Conservation (phyloP, 345 rosid genomes). For the Arabis alpina region DNA sequence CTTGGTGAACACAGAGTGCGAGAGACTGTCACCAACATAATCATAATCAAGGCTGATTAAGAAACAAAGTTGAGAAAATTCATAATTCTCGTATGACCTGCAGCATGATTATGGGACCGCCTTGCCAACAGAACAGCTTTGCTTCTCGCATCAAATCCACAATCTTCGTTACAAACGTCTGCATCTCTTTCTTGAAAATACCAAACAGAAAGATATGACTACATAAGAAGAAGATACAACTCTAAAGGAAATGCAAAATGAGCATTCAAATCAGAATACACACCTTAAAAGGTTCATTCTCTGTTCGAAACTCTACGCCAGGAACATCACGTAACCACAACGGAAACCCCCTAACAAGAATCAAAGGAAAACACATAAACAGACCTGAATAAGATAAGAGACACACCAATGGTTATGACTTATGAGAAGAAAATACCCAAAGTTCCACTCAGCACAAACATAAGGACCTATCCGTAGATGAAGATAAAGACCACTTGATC, state of each 20-base stretch:
- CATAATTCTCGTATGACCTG: constrained; percentile 59
- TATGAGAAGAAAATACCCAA: constrained; percentile 65
- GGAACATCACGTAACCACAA: constrained; percentile 92
- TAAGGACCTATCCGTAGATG: constrained; percentile 97
- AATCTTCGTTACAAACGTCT: constrained; percentile 83
- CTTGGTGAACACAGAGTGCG: background rate
- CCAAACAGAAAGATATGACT: constrained; percentile 16
- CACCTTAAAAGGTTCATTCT: constrained; percentile 94
- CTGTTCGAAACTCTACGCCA: constrained; percentile 89
- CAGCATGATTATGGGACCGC: constrained; percentile 91
- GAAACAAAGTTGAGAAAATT: constrained; percentile 1
- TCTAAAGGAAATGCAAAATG: background rate
- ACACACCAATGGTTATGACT: background rate
- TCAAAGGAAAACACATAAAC: constrained; percentile 8
- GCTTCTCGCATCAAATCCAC: constrained; percentile 86
- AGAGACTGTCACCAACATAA: constrained; percentile 23
- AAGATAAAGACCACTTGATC: constrained; percentile 80
- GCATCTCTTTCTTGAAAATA: constrained; percentile 79
- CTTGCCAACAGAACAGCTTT: constrained; percentile 91
- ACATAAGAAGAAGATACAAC: background rate
- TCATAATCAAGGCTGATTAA: constrained; percentile 6
- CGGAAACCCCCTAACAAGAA: constrained; percentile 81
- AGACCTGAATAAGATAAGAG: background rate
- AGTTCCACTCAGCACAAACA: constrained; percentile 99
- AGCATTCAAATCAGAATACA: background rate